Conservation (phyloP, 176 grass and related monocot genomes). For the Ensete glaucum region DNA sequence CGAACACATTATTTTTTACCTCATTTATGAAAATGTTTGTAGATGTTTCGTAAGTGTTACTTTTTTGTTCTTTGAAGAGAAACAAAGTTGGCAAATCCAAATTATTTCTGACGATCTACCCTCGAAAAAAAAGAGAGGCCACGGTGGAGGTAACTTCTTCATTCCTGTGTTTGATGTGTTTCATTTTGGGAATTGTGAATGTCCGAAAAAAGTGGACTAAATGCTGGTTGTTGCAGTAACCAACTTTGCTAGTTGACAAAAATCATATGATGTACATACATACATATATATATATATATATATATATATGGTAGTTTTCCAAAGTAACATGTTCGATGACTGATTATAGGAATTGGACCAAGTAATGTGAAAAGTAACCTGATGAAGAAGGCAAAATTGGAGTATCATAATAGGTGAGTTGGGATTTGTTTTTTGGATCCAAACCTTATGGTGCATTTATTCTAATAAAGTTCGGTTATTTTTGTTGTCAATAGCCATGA, state of each 20-base stretch:
- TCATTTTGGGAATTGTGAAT: background rate
- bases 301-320: too few species aligned
- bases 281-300: too few species aligned
- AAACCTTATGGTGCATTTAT: background rate
- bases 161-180: conserved; percentile 3
- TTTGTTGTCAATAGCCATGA: conserved; percentile 22
- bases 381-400: conserved; percentile 42
- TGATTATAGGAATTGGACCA: conserved; percentile 23
- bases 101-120: conserved; percentile 35
- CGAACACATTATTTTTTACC: background rate
- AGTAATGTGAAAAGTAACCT: conserved; percentile 27
- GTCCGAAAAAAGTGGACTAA: too few species aligned
- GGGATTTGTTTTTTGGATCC: background rate
- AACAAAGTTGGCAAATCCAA: conserved; percentile 24
- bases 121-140: conserved; percentile 26
- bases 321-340: background rate
- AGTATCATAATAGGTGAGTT: conserved; percentile 28
- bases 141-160: conserved; percentile 32
- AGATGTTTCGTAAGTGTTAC: background rate
- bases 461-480: background rate
- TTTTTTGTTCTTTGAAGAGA: conserved; percentile 26
- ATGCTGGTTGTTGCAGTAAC: too few species aligned
- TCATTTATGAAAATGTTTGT: background rate
- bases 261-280: background rate
- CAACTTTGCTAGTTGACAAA: background rate